Base-by-base conservation (phyloP, 768 basidiomycete genomes). In the Krasilnikovozyma curviuscula region DNA sequence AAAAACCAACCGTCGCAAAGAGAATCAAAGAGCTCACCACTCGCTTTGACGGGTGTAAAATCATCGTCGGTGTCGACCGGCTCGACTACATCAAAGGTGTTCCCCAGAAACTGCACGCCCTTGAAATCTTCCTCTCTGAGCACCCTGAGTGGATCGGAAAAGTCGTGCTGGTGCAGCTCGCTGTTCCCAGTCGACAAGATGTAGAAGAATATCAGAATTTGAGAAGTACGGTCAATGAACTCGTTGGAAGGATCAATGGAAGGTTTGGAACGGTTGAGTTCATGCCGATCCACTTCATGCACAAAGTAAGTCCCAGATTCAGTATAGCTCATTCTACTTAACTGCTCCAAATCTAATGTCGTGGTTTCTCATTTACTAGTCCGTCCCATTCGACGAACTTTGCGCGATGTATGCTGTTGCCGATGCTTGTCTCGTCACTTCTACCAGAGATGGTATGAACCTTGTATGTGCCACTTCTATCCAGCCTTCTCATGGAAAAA, bases 361-460 rank as follows among this genome's bases (percentile, higher is more conserved):
- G n/a, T n/a, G n/a, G n/a, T n/a, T n/a, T n/a, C n/a, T n/a, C n/a
- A 85, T 97, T 84, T 91, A 97, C 73, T 89, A 89, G 66, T 81
- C 78, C 54, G 70, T 97, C 45, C 67, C 77, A 0, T 89, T 95
- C 60, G 84, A 93, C 61, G 93, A 98, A 61, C 73, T 98, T 7
- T 89, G 86, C 50, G 93, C 93, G n/a, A 73, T 98, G 46, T 98
- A 97, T 61, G 86, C 91, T 19, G 73, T 95, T 58, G 84, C 83
- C 60, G 93, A 97, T 60, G 91, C 89, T 30, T 97, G 91, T 63
- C 69, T 98, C 46, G 85, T 98, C 51, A 84, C 84, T 19, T 81
- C 78, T 63, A 98, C 93, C 19, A 70, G 93, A 44, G 93, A 98
- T 60, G 93, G 93, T 43, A 98, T 98, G 93, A 98, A 98, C 67